Conservation (phyloP, 169 alveolate genomes). For the Eimeria brunetti region DNA sequence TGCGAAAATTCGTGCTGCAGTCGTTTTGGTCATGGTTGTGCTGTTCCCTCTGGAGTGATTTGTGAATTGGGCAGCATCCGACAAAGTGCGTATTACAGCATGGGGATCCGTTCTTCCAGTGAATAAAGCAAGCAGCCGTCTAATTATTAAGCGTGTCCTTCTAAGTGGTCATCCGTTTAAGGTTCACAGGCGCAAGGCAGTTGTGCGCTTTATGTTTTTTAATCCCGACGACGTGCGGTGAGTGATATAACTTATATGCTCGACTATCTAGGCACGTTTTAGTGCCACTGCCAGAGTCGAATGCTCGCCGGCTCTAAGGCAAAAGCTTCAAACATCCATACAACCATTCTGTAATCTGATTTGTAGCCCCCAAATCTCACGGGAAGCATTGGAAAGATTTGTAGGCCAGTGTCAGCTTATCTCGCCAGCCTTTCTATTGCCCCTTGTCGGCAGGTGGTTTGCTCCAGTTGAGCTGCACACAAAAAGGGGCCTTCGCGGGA, state of each 20-base stretch:
- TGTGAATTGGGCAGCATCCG: conserved; percentile 50
- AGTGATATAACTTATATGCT: not conserved
- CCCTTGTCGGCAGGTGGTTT: conserved; percentile 88
- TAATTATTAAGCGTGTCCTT: conserved; percentile 97
- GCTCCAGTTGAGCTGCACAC: conserved; percentile 98
- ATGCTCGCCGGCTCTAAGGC: not conserved
- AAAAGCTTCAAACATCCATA: not conserved
- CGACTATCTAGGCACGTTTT: not conserved
- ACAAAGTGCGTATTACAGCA: conserved; percentile 37
- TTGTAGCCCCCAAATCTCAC: not conserved
- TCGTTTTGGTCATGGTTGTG: not conserved
- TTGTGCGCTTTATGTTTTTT: conserved; percentile 98
- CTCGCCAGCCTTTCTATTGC: not conserved
- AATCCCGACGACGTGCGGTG: conserved; percentile 97
- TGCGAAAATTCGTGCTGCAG: not conserved
- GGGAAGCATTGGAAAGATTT: not conserved
- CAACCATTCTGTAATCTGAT: not conserved
- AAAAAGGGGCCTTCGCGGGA: conserved; percentile 98
- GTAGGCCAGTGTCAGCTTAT: not conserved
- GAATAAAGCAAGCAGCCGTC: conserved; percentile 95
- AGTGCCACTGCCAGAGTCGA: not conserved
- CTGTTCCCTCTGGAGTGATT: not conserved
- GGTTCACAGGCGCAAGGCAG: conserved; percentile 97
- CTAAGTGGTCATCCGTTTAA: conserved; percentile 98
- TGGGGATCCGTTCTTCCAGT: conserved; percentile 92